A percentile compares a stretch with the other conserved stretches of the same genome.
phyloP scores from a whole-genome alignment of 1,284 basidiomycete species.

The Cryptococcus sp. region DNA sequence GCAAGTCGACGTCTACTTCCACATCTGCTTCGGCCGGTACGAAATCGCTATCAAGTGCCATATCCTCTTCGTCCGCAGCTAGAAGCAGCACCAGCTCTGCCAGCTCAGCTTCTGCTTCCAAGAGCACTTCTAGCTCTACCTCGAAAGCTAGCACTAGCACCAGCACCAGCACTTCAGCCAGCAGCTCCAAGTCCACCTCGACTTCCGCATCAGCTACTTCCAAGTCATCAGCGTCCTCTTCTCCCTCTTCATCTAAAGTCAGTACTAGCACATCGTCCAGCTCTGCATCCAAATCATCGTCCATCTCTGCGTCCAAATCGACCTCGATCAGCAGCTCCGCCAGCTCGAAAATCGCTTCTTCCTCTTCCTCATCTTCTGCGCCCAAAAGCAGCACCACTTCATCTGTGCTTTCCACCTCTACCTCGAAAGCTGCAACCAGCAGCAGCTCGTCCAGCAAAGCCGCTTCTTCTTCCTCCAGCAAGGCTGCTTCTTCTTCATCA shows the following conservation, averaged over 20 bases:
- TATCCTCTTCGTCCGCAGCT: neutral
- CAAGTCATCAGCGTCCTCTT: neutral
- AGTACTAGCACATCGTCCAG: neutral
- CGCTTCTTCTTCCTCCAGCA: too few relatives aligned
- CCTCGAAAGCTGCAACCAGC: too few relatives aligned
- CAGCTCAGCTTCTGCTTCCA: neutral
- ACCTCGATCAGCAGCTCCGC: too few relatives aligned
- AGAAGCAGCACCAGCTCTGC: neutral
- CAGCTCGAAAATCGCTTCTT: too few relatives aligned
- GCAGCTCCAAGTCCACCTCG: neutral
- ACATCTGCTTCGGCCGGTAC: neutral
- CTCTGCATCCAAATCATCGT: too few relatives aligned
- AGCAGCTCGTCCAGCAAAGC: too few relatives aligned
- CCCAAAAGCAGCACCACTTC: too few relatives aligned
- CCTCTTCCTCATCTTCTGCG: too few relatives aligned
- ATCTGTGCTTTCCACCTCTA: too few relatives aligned
- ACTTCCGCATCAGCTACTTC: too few relatives aligned
- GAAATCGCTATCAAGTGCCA: neutral
- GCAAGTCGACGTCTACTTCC: neutral
- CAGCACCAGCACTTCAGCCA: neutral
- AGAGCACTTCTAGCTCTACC: neutral
- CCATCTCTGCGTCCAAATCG: too few relatives aligned
- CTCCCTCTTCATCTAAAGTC: neutral
- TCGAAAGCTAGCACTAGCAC: neutral
- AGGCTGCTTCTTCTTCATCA: too few relatives aligned